Evolutionary conservation across 805 yeast genomes (phyloP), one percentile per base, ranked within the genome.

Genomic region (Komagataella ulmi): DNA sequence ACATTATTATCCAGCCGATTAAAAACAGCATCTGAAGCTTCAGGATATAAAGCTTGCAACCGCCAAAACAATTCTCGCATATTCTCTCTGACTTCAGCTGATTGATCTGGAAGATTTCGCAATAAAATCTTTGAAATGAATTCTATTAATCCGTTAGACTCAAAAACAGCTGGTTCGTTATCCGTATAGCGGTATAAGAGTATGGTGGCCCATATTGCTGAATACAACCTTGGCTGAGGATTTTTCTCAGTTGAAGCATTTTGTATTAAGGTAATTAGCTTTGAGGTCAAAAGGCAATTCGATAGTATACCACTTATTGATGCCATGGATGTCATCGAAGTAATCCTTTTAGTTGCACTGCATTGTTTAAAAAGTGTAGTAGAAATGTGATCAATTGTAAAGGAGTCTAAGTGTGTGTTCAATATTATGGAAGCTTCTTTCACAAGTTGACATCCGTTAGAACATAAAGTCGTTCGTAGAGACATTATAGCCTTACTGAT

Each of bases 41-140:
- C 59, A 0, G 87, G 85, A 66, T 79, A 84, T 6, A 73, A 59
- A 18, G 69, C 71, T 57, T 73, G 74, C 52, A 79, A 75, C 12
- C 76, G 69, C 97, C 97, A 90, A 59, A 75, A 91, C 0, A 88
- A 73, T 2, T 72, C 69, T 61, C 96, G 76, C 70, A 83, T 85
- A 0, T 79, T 69, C 58, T 81, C 95, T 56, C 97, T 74, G 0
- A 87, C 97, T 0, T 77, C 69, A 0, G 90, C 88, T 53, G 85
- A 84, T 0, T 96, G 87, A 63, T 90, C 98, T 0, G 78, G 62
- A 0, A 93, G 68, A 18, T 91, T 83, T 57, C 78, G 81, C 3
- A 67, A 54, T 1, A 88, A 60, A 55, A 81, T 69, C 48, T 72
- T 77, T 40, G 71, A 81, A 1, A 82, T 63, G 3, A 65, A 58